Conservation (phyloP, 2,329 filamentous ascomycete genomes). For the Orbilia blumenaviensis region DNA sequence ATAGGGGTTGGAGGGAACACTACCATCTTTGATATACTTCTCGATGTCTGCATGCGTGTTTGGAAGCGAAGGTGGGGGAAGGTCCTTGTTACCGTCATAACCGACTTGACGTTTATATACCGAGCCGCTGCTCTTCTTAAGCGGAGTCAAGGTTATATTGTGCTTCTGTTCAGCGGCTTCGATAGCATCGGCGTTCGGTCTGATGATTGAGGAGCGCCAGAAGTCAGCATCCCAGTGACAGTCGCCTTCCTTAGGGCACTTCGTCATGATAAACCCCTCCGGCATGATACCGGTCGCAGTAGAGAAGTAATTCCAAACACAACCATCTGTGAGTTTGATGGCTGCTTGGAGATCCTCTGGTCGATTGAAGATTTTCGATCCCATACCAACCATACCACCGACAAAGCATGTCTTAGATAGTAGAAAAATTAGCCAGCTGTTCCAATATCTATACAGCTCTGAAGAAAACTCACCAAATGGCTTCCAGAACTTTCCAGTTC, state of each 20-base stretch:
- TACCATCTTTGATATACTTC: neutral
- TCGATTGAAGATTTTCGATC: conserved; percentile 70
- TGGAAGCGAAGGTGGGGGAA: conserved; percentile 6
- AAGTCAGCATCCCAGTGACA: conserved; percentile 66
- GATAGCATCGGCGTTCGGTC: conserved; percentile 25
- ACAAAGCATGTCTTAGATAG: conserved; percentile 70
- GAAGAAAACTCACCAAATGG: conserved; percentile 53
- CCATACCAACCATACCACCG: conserved; percentile 75
- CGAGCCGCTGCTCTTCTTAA: neutral
- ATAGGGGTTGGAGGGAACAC: too few relatives aligned
- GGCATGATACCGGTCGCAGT: conserved; percentile 73
- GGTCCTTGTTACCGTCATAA: conserved; percentile 15
- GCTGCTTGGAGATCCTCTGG: conserved; percentile 71
- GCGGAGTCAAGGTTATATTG: neutral
- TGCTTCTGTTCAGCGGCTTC: conserved; percentile 17
- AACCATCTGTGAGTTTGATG: conserved; percentile 72
- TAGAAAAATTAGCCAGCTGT: neutral
- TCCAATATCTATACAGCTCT: neutral
- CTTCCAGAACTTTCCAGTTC: conserved; percentile 54
- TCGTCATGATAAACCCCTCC: conserved; percentile 66
- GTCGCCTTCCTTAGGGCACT: conserved; percentile 64
- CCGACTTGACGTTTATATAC: conserved; percentile 29
- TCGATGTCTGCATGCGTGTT: neutral
- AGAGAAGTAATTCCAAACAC: conserved; percentile 74
- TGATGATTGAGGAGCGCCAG: conserved; percentile 26